These are phyloP conservation scores for Dactylonectria macrodidyma DNA, from an alignment of 2,329 filamentous ascomycete genomes.

Conservation along the genomic window DNA sequence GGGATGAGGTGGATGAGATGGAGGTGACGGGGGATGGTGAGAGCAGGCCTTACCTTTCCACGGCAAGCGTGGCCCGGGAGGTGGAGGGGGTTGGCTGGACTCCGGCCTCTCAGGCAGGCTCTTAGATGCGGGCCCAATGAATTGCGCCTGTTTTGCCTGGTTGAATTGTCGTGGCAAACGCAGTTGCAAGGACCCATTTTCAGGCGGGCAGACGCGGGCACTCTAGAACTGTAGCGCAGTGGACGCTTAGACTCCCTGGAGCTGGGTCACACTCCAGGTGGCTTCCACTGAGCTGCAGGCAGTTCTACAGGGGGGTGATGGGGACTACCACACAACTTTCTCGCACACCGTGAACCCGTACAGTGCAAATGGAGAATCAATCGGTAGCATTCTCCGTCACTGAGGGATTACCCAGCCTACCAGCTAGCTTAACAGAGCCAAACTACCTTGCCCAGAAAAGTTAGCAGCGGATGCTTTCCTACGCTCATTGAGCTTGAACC, in stretches of 20 bases:
- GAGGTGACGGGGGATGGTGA: constrained; percentile 11
- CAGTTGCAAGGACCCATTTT: background rate
- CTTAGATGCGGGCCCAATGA: constrained; percentile 4
- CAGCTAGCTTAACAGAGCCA: background rate
- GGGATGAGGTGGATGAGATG: constrained; percentile 15
- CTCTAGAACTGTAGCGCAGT: constrained; percentile 3
- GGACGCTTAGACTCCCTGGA: background rate
- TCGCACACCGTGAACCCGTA: background rate
- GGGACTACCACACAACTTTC: background rate
- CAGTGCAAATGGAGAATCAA: background rate
- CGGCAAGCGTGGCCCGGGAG: constrained; percentile 19
- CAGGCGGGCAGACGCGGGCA: background rate
- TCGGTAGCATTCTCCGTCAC: background rate
- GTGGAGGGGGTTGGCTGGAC: constrained; percentile 29
- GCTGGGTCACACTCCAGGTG: background rate
- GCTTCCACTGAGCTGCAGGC: constrained; percentile 8
- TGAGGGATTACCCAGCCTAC: constrained; percentile 2
- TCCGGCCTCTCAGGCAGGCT: background rate
- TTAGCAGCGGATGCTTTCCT: background rate
- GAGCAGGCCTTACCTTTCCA: constrained; percentile 14
- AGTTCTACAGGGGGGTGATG: background rate
- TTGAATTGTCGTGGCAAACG: constrained; percentile 17
- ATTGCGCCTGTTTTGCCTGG: constrained; percentile 18
- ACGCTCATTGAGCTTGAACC: background rate
- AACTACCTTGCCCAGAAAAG: no score